A percentile compares a stretch with the other conserved stretches of the same genome.
Evolutionary conservation across 305 asterid species (phyloP).

Genomic region (Solanum aculeatissimum): DNA sequence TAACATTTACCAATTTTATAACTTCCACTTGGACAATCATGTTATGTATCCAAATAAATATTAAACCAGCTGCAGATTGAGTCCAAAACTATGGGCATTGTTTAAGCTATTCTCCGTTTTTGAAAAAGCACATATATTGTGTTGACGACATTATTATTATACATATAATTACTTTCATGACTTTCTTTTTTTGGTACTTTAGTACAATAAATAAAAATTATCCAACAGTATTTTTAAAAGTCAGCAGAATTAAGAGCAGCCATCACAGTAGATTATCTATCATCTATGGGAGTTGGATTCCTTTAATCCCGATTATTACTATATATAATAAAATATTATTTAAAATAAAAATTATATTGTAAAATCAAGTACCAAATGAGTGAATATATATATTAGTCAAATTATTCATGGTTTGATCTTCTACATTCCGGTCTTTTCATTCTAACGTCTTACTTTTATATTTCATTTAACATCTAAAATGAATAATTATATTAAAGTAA

Average conservation of each 20-base stretch:
- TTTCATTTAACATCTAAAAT: too few species aligned
- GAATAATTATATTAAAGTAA: too few species aligned
- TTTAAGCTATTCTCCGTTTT: neutral
- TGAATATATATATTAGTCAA: too few species aligned
- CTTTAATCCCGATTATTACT: neutral
- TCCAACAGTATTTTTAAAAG: neutral
- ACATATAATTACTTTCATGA: neutral
- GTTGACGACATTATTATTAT: neutral
- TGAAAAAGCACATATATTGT: neutral
- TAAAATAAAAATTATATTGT: too few species aligned
- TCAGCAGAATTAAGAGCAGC: neutral
- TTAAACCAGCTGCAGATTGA: neutral
- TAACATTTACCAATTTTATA: neutral
- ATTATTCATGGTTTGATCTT: too few species aligned
- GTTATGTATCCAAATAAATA: neutral
- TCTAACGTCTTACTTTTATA: too few species aligned
- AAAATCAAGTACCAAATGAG: too few species aligned
- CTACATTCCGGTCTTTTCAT: too few species aligned
- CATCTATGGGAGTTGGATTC: neutral
- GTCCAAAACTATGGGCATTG: neutral
- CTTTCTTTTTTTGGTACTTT: neutral
- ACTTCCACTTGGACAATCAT: neutral
- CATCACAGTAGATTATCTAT: neutral
- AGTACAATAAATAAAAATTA: neutral
- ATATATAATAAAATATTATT: too few species aligned